Evolutionary conservation across 331 rosid genomes (phyloP).

Genomic region (Rosa hybrid): DNA sequence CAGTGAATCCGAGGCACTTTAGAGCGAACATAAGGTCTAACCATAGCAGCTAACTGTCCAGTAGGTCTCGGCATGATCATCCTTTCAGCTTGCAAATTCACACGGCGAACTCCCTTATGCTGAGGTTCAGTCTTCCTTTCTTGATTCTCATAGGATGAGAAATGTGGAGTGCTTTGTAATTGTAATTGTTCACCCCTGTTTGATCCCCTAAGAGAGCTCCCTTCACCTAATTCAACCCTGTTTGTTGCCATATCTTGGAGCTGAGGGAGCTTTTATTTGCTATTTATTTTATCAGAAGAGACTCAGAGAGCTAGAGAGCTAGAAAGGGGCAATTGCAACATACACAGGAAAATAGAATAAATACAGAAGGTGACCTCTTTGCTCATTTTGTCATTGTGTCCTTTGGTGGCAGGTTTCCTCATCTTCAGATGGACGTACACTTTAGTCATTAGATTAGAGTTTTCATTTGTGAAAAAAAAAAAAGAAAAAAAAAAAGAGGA

Average conservation of each 20-base stretch:
- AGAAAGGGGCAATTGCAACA: slow-evolving; percentile 24
- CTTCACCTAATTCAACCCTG: slow-evolving; percentile 17
- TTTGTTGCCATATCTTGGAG: slow-evolving; percentile 22
- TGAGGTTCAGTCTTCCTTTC: background rate
- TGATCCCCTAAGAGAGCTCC: slow-evolving; percentile 13
- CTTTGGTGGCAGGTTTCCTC: slow-evolving; percentile 56
- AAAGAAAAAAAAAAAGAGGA: slow-evolving; percentile 28
- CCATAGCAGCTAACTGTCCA: background rate
- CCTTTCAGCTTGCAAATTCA: slow-evolving; percentile 16
- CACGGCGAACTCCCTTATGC: background rate
- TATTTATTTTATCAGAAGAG: background rate
- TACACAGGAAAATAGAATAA: background rate
- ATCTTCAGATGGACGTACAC: slow-evolving; percentile 35
- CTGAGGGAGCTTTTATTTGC: background rate
- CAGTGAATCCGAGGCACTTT: slow-evolving; percentile 77
- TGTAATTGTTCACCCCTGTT: slow-evolving; percentile 23
- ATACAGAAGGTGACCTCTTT: slow-evolving; percentile 3
- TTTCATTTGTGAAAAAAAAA: slow-evolving; percentile 63
- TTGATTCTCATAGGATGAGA: background rate
- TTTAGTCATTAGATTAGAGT: slow-evolving; percentile 48
- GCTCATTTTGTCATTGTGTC: slow-evolving; percentile 43
- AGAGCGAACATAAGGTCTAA: slow-evolving; percentile 62
- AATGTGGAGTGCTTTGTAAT: background rate
- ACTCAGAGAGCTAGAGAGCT: slow-evolving; percentile 11
- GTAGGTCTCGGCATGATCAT: slow-evolving; percentile 32